Evolutionary conservation across 257 asterid genomes (phyloP).

Genomic region (Ophiorrhiza pumila): DNA sequence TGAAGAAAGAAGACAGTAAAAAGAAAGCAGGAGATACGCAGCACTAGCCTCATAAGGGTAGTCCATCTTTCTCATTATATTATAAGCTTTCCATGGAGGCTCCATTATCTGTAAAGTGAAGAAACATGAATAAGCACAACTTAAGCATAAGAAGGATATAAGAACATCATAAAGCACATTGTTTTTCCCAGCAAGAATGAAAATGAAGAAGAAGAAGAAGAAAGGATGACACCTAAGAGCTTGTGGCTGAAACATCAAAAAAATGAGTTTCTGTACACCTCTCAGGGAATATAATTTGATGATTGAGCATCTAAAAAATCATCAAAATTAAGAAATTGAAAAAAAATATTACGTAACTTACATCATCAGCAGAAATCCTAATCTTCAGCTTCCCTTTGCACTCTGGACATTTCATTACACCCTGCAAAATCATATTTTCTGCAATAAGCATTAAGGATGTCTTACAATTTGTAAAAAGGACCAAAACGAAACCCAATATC

Average conservation of each 20-base stretch:
- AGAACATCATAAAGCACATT: slow-evolving; percentile 16
- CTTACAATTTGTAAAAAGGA: neutral
- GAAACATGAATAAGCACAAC: slow-evolving; percentile 1
- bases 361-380: slow-evolving; percentile 93
- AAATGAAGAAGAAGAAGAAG: neutral
- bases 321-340: too few species aligned
- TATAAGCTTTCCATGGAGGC: slow-evolving; percentile 95
- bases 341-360: slow-evolving; percentile 44
- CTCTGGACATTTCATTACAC: slow-evolving; percentile 96
- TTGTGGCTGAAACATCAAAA: neutral
- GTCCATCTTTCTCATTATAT: slow-evolving; percentile 85
- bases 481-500: neutral
- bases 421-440: slow-evolving; percentile 50
- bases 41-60: slow-evolving; percentile 92
- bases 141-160: slow-evolving; percentile 2
- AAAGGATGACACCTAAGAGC: neutral
- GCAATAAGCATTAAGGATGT: slow-evolving; percentile 22
- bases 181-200: neutral
- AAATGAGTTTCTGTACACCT: neutral
- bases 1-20: neutral
- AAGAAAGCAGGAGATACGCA: slow-evolving; percentile 19
- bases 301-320: neutral
- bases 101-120: slow-evolving; percentile 76
- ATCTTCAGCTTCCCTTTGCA: slow-evolving; percentile 77
- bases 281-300: neutral